A percentile compares a stretch with the other conserved stretches of the same genome.
phyloP scores from a whole-genome alignment of 1,284 basidiomycete species.

The Mycosarcoma mackinlayi region DNA sequence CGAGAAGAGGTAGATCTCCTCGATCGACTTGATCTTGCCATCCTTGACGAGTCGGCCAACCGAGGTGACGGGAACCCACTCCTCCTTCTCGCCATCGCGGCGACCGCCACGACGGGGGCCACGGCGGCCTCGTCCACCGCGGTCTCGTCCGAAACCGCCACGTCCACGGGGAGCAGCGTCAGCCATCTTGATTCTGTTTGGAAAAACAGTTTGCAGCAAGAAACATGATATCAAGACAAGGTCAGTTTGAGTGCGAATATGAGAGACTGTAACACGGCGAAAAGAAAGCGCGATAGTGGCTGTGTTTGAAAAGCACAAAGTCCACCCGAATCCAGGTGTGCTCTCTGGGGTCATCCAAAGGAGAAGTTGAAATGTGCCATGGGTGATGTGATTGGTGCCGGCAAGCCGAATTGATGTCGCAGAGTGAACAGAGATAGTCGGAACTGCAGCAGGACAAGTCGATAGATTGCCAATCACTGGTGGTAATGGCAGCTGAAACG shows the following conservation, averaged over 20 bases:
- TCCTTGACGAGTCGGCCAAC: conserved; percentile 99
- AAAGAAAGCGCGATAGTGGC: conserved; percentile 1
- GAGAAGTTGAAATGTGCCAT: too few relatives aligned
- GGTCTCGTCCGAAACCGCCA: conserved; percentile 71
- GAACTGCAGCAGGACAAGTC: too few relatives aligned
- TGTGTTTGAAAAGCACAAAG: not conserved
- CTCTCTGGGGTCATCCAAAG: too few relatives aligned
- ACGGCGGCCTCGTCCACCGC: conserved; percentile 82
- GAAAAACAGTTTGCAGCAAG: not conserved
- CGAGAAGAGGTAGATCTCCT: conserved; percentile 99
- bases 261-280: not conserved
- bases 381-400: too few relatives aligned
- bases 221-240: not conserved
- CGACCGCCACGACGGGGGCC: conserved; percentile 93
- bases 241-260: conserved; percentile 11
- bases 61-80: conserved; percentile 94
- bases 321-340: too few relatives aligned
- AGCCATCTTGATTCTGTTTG: conserved; percentile 65
- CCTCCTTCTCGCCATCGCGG: conserved; percentile 97
- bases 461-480: too few relatives aligned
- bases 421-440: too few relatives aligned
- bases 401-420: too few relatives aligned
- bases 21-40: conserved; percentile 99
- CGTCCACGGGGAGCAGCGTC: conserved; percentile 72
- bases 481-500: too few relatives aligned